phyloP scores from a whole-genome alignment of 495 filamentous ascomycete genomes.

The Hypoxylon intermedium region DNA sequence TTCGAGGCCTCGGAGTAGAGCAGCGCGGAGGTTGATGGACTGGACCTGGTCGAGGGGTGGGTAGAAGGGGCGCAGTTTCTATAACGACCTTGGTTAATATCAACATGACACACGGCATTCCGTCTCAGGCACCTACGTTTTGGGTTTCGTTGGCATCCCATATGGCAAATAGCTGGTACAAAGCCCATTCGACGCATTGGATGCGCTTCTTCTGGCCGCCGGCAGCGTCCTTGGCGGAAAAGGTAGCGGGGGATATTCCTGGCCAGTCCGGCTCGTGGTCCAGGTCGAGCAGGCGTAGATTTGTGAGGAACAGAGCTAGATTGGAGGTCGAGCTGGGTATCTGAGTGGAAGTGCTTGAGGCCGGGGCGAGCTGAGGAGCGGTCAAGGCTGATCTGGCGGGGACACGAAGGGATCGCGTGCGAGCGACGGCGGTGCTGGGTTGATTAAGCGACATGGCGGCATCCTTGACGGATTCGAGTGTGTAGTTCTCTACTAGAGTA shows the following conservation, averaged over 20 bases:
- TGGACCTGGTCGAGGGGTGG: constrained; percentile 85
- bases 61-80: constrained; percentile 91
- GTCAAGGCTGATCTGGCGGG: constrained; percentile 41
- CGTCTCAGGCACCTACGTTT: constrained; percentile 58
- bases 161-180: constrained; percentile 80
- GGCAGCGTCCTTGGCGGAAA: constrained; percentile 69
- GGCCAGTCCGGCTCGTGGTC: constrained; percentile 81
- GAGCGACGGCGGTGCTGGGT: constrained; percentile 31
- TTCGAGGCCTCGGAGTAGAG: constrained; percentile 77
- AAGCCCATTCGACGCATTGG: constrained; percentile 80
- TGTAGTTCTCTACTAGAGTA: neutral
- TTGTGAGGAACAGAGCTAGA: constrained; percentile 75
- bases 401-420: constrained; percentile 38
- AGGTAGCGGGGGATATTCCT: constrained; percentile 65
- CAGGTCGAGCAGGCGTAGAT: constrained; percentile 78
- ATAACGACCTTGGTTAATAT: too few species aligned
- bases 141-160: constrained; percentile 78
- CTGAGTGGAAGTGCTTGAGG: constrained; percentile 22
- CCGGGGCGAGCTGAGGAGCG: constrained; percentile 34
- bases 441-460: constrained; percentile 41
- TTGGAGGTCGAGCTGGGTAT: constrained; percentile 54
- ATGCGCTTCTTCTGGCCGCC: constrained; percentile 81
- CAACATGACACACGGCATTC: neutral
- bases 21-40: constrained; percentile 85
- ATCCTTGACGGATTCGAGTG: constrained; percentile 23